Percentiles rank a stretch among this genome's conserved stretches.
Evolutionary conservation across 164 flowering plant genomes (phyloP).

Genomic region (Kingdonia uniflora): DNA sequence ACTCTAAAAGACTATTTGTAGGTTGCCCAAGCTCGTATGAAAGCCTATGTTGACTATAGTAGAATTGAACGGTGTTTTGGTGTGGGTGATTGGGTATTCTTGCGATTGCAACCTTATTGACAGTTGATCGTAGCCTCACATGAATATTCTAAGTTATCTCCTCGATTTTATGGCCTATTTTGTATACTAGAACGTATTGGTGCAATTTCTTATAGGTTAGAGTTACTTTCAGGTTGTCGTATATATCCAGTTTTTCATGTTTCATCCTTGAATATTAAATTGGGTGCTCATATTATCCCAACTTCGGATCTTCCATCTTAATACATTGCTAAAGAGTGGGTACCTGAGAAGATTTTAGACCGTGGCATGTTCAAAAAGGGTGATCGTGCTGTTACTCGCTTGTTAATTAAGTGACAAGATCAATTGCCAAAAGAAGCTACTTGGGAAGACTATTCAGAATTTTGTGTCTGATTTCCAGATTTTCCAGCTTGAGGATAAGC

Average conservation of each 20-base stretch:
- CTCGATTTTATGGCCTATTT: not conserved
- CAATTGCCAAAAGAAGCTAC: too few relatives aligned
- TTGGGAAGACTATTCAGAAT: slow-evolving; percentile 2
- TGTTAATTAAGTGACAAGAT: slow-evolving; percentile 2
- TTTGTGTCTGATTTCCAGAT: too few relatives aligned
- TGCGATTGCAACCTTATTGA: not conserved
- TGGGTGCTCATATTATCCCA: not conserved
- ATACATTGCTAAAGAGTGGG: not conserved
- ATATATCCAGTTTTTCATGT: slow-evolving; percentile 6
- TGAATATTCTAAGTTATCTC: slow-evolving; percentile 3
- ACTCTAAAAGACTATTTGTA: too few relatives aligned
- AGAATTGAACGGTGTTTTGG: not conserved
- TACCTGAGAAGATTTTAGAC: not conserved
- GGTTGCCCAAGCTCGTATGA: not conserved
- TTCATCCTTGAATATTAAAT: not conserved
- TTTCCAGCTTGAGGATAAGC: too few relatives aligned
- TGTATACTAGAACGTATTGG: not conserved
- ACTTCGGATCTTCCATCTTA: not conserved
- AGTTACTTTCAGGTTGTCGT: too few relatives aligned
- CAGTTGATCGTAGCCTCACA: too few relatives aligned
- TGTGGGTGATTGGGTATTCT: not conserved
- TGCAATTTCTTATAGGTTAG: not conserved
- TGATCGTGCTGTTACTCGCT: not conserved
- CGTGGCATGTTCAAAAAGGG: not conserved
- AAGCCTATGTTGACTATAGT: not conserved